phyloP scores from a whole-genome alignment of 164 flowering plant genomes.

The Aristolochia contorta region DNA sequence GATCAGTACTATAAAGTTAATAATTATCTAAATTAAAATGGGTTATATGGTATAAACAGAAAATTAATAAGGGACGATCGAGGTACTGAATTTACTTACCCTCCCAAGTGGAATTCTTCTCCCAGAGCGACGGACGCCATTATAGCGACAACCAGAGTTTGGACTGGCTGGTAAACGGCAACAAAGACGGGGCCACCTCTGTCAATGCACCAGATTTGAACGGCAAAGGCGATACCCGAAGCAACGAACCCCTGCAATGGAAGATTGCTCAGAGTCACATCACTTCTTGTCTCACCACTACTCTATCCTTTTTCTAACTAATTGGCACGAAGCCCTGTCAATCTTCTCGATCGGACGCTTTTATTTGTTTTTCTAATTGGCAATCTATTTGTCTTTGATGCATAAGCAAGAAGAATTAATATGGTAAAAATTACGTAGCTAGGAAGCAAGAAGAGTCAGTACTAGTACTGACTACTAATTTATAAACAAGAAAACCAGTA shows the following conservation, averaged over 20 bases:
- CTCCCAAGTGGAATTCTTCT: constrained; percentile 95
- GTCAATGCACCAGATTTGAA: constrained; percentile 99
- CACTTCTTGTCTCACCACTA: not conserved
- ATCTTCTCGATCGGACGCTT: too few relatives aligned
- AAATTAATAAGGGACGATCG: too few relatives aligned
- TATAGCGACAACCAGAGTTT: constrained; percentile 93
- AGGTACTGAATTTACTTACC: constrained; percentile 27
- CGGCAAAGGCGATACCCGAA: constrained; percentile 97
- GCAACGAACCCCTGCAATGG: constrained; percentile 87
- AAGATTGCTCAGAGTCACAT: constrained; percentile 2
- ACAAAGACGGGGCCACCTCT: constrained; percentile 99
- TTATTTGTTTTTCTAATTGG: too few relatives aligned
- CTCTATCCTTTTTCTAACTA: not conserved
- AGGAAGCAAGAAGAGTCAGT: too few relatives aligned
- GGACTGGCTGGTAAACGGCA: constrained; percentile 97
- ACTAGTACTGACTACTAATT: too few relatives aligned
- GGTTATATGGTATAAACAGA: not conserved
- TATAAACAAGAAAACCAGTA: too few relatives aligned
- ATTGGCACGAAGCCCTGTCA: not conserved
- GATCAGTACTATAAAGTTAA: too few relatives aligned
- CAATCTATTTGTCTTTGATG: too few relatives aligned
- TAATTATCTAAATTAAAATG: not conserved
- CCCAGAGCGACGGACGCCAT: constrained; percentile 87
- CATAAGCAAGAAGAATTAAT: too few relatives aligned
- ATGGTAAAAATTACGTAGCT: too few relatives aligned